Percentiles rank a stretch among this genome's conserved stretches.
phyloP scores from a whole-genome alignment of 2,329 filamentous ascomycete species.

The Ramichloridium luteum region DNA sequence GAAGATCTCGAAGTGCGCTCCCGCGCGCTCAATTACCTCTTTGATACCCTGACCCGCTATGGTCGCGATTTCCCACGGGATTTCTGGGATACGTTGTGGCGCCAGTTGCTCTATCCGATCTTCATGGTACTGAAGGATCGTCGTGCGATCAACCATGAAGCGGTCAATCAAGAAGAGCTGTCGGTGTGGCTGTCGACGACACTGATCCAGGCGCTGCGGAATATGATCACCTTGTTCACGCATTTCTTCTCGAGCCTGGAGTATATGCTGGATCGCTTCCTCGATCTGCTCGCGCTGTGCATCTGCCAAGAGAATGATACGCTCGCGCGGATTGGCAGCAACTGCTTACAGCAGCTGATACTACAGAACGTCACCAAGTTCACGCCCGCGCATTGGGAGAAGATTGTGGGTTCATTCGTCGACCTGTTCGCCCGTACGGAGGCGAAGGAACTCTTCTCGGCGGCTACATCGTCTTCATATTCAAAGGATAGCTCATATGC shows the following conservation, averaged over 20 bases:
- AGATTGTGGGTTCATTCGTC: constrained; percentile 91
- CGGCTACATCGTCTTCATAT: constrained; percentile 40
- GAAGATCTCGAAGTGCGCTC: constrained; percentile 94
- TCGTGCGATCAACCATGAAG: constrained; percentile 90
- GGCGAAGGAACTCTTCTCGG: constrained; percentile 87
- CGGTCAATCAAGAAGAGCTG: constrained; percentile 87
- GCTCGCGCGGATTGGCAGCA: constrained; percentile 92
- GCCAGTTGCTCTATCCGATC: constrained; percentile 91
- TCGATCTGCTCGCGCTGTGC: constrained; percentile 85
- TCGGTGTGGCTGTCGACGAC: constrained; percentile 98
- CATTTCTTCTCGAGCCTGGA: constrained; percentile 95
- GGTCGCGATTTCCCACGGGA: constrained; percentile 83
- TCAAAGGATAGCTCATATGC: constrained; percentile 15
- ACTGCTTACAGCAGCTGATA: constrained; percentile 92
- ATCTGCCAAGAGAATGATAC: constrained; percentile 99
- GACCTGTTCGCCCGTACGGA: constrained; percentile 92
- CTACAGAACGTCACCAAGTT: constrained; percentile 95
- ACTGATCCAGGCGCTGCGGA: constrained; percentile 95
- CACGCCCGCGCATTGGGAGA: constrained; percentile 72
- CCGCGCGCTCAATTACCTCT: constrained; percentile 83
- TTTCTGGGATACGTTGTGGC: constrained; percentile 98
- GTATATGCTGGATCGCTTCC: constrained; percentile 96
- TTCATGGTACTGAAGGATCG: constrained; percentile 89
- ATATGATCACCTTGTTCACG: constrained; percentile 97
- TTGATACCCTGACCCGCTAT: constrained; percentile 81